phyloP scores from a whole-genome alignment of 2,329 filamentous ascomycete species.

The Westerdykella ornata region DNA sequence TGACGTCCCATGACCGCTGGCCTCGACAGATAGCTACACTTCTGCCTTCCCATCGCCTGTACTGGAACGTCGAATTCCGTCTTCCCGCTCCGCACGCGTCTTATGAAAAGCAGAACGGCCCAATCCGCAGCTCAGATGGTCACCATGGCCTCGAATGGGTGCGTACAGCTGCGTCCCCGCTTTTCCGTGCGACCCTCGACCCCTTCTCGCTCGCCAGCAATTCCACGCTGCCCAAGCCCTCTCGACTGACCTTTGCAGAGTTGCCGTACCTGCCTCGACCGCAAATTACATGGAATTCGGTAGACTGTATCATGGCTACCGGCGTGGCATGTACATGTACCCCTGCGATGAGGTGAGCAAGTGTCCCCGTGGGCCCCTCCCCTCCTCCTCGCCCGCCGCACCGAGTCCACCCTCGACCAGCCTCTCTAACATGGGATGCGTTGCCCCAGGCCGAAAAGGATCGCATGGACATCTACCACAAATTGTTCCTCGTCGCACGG shows the following conservation, averaged over 20 bases:
- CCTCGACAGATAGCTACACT: constrained; percentile 1
- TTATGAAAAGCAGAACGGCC: constrained; percentile 15
- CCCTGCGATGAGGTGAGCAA: constrained; percentile 65
- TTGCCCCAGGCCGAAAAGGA: constrained; percentile 60
- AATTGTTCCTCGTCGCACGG: constrained; percentile 62
- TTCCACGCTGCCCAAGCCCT: constrained; percentile 5
- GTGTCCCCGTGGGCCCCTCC: not conserved
- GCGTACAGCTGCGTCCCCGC: constrained; percentile 24
- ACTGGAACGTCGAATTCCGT: not conserved
- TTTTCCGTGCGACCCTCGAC: constrained; percentile 28
- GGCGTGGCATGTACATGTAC: constrained; percentile 63
- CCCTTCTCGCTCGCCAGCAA: constrained; percentile 3
- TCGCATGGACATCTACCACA: constrained; percentile 75
- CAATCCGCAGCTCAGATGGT: constrained; percentile 31
- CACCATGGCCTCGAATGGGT: constrained; percentile 42
- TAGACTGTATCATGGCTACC: constrained; percentile 62
- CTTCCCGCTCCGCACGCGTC: constrained; percentile 1
- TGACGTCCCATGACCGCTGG: constrained; percentile 17
- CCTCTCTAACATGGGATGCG: constrained; percentile 10
- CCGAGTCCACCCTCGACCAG: no score
- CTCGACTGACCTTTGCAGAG: constrained; percentile 16
- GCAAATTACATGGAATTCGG: constrained; percentile 57
- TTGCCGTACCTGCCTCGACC: constrained; percentile 37
- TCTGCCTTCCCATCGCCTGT: not conserved
- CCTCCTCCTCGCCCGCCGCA: not conserved